Percentiles rank a stretch among this genome's conserved stretches.
Evolutionary conservation across 495 filamentous ascomycete genomes (phyloP).

Genomic region (Xanthoparmelia taractica): DNA sequence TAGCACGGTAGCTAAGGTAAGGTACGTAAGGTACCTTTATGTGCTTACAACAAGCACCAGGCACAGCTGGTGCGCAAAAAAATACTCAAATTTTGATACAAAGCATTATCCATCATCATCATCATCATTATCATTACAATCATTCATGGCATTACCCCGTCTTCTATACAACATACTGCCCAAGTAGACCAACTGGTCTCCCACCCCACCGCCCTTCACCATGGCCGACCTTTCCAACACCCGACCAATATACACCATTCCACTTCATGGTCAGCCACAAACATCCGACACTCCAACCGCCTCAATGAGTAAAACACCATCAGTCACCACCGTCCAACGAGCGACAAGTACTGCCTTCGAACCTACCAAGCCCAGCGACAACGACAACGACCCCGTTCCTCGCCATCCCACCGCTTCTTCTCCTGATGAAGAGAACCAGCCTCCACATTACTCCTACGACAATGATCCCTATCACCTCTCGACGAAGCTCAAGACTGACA

Average conservation of each 20-base stretch:
- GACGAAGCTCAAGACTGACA: slow-evolving; percentile 64
- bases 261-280: slow-evolving; percentile 36
- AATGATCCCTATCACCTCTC: slow-evolving; percentile 81
- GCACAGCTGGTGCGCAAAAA: no score
- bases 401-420: slow-evolving; percentile 32
- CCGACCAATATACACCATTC: slow-evolving; percentile 25
- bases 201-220: background rate
- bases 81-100: no score
- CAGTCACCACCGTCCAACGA: slow-evolving; percentile 25
- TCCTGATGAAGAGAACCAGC: slow-evolving; percentile 54
- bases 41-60: no score
- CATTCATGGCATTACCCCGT: no score
- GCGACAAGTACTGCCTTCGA: slow-evolving; percentile 43
- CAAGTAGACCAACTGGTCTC: background rate
- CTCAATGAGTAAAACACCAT: slow-evolving; percentile 11
- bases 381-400: slow-evolving; percentile 39
- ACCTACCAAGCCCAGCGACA: slow-evolving; percentile 30
- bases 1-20: no score
- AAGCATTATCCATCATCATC: no score
- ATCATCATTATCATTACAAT: no score
- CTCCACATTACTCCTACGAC: slow-evolving; percentile 49
- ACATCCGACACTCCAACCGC: slow-evolving; percentile 23
- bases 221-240: slow-evolving; percentile 14
- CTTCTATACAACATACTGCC: background rate
- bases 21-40: no score